Percentiles rank a stretch among this genome's conserved stretches.
These are phyloP conservation scores for Leishmania tarentolae DNA, from an alignment of 208 protist genomes.

Conservation along the genomic window DNA sequence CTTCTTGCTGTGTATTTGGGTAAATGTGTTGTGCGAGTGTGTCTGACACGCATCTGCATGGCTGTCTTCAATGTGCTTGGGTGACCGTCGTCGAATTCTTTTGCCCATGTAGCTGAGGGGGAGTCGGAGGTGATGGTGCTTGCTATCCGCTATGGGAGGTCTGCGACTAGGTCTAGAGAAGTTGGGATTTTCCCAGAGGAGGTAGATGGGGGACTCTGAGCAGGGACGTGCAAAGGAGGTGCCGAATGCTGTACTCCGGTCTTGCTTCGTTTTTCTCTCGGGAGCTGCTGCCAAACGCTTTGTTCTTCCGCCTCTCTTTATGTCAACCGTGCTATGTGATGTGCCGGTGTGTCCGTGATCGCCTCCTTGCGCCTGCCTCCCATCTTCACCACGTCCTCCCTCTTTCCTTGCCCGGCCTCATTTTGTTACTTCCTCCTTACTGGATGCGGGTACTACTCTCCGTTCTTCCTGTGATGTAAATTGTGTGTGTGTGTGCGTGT, in stretches of 20 bases:
- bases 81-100: not conserved
- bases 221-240: not conserved
- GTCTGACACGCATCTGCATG: not conserved
- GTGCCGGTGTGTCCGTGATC: not conserved
- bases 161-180: not conserved
- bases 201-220: too few species aligned
- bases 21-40: not conserved
- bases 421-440: not conserved
- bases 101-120: not conserved
- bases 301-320: not conserved
- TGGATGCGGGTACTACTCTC: not conserved
- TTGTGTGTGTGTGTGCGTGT: not conserved
- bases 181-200: not conserved
- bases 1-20: not conserved
- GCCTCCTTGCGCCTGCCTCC: not conserved
- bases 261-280: not conserved
- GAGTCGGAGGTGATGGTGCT: not conserved
- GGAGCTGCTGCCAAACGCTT: not conserved
- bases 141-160: not conserved
- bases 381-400: not conserved
- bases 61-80: not conserved
- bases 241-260: too few species aligned
- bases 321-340: not conserved
- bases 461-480: constrained; percentile 2
- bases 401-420: not conserved